Conservation (phyloP, 2,329 filamentous ascomycete genomes). For the Mariannaea sp. region DNA sequence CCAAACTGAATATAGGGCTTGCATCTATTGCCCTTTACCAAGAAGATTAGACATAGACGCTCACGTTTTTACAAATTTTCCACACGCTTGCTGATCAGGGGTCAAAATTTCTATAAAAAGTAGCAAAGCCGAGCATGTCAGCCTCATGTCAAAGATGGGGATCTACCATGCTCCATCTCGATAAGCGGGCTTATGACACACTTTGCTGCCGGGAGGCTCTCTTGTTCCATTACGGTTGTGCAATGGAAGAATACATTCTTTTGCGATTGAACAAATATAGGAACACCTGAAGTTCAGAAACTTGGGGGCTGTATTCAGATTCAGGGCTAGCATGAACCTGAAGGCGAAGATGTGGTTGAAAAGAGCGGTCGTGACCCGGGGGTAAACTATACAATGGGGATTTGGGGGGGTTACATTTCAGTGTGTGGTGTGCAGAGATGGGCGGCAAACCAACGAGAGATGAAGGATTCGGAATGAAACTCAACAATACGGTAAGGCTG, state of each 20-base stretch:
- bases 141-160: background rate
- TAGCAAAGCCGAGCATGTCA: background rate
- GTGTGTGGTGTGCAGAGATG: background rate
- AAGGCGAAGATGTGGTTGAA: background rate
- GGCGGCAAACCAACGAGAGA: slow-evolving; percentile 10
- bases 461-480: background rate
- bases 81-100: background rate
- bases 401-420: no score
- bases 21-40: no score
- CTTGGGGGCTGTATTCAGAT: background rate
- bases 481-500: no score
- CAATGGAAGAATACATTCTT: background rate
- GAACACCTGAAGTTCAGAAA: background rate
- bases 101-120: background rate
- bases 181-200: background rate
- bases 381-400: background rate
- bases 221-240: background rate
- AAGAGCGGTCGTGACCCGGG: background rate
- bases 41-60: background rate
- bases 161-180: background rate
- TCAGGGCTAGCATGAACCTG: background rate
- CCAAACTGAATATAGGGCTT: no score
- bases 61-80: background rate
- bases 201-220: no score
- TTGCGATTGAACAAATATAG: background rate